Evolutionary conservation across 805 yeast genomes (phyloP).

Genomic region (Metschnikowia bowlesiae): DNA sequence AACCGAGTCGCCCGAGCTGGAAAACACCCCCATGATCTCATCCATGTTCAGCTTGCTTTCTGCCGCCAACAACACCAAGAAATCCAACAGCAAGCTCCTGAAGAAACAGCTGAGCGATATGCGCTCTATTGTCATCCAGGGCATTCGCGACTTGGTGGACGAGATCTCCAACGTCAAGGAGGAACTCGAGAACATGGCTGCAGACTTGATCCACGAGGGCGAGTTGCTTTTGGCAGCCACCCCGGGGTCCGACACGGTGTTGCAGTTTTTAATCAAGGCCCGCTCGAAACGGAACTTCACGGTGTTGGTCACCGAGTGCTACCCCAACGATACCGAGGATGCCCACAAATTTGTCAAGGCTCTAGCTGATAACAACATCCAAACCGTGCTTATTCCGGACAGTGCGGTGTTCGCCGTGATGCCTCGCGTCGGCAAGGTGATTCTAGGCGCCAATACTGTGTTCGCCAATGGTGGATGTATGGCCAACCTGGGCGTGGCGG

Average conservation of each 20-base stretch:
- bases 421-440: slow-evolving; percentile 96
- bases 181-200: slow-evolving; percentile 84
- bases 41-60: slow-evolving; percentile 85
- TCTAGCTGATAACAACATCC: slow-evolving; percentile 80
- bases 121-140: slow-evolving; percentile 84
- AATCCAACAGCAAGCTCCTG: slow-evolving; percentile 23
- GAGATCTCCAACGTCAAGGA: slow-evolving; percentile 88
- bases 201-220: slow-evolving; percentile 91
- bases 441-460: slow-evolving; percentile 87
- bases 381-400: slow-evolving; percentile 89
- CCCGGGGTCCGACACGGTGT: slow-evolving; percentile 84
- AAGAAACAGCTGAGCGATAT: slow-evolving; percentile 56
- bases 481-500: slow-evolving; percentile 83
- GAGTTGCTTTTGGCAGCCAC: slow-evolving; percentile 88
- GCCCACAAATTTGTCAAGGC: slow-evolving; percentile 79
- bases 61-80: slow-evolving; percentile 32
- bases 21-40: slow-evolving; percentile 49
- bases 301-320: slow-evolving; percentile 86
- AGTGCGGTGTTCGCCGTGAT: slow-evolving; percentile 89
- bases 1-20: slow-evolving; percentile 45
- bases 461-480: slow-evolving; percentile 96
- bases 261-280: slow-evolving; percentile 81
- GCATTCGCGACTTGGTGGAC: slow-evolving; percentile 86
- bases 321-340: slow-evolving; percentile 76
- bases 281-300: slow-evolving; percentile 86